Evolutionary conservation across 371 early-diverging fungal genomes (phyloP), one percentile per base, ranked within the genome.

Genomic region (Saksenaea vasiformis): DNA sequence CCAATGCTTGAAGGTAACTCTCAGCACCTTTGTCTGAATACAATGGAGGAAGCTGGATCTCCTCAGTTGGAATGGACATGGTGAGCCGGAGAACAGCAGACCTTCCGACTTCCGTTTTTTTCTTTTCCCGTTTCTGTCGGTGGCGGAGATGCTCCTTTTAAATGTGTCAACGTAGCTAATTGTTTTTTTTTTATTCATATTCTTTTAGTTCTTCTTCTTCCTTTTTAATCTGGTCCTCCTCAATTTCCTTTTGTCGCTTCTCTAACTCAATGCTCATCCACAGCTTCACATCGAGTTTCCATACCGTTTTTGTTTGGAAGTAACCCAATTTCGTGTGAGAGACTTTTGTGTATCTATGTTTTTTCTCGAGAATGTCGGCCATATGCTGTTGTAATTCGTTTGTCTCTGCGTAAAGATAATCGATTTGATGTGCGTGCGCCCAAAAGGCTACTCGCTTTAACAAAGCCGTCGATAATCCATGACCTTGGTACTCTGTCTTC

Each of bases 401-500:
- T 7, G 73, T 72, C 24, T 79, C 79, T 15, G 83, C 83, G 66
- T 74, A 77, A 19, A 82, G 69, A 53, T 77, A 76, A 19, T 82
- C 83, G 8, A 79, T 66, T 36, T 74, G 67, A 27, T 78, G 76
- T 3, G 74, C 60, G 39, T 79, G 78, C n/a, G 79, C 79, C 79
- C 79, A 79, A 26, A 79, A 76, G 14, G 73, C 74, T 17, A 74
- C 83, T n/a, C 83, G 71, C 58, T 77, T 79, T 27, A 82, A 43
- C 39, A 82, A 56, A 1, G 78, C 71, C 0, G 79, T 79, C 8
- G 83, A 79, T 15, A 82, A 61, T 1, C 83, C 83, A 61, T 79
- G 70, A n/a, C 62, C 60, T 58, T 82, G 83, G 64, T 74, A 75
- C 37, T 82, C 78, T 17, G 68, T 59, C 28, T 76, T 79, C 62